phyloP scores from a whole-genome alignment of 148 eudicot species.

The Rhododendron ovatum region DNA sequence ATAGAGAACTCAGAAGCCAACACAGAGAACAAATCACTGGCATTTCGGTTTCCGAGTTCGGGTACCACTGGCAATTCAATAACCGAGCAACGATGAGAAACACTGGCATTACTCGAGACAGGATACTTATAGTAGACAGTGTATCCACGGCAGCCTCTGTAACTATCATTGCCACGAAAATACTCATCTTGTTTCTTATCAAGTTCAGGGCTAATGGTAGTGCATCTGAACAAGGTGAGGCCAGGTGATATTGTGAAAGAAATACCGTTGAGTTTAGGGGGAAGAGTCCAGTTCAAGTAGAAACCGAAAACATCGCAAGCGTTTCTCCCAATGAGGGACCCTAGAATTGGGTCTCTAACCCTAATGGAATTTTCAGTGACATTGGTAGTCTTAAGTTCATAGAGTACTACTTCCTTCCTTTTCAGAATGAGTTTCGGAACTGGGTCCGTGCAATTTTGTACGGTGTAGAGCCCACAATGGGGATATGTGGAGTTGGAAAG shows the following conservation, averaged over 20 bases:
- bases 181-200: neutral
- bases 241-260: neutral
- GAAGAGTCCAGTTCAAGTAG: slow-evolving; percentile 2
- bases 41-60: too few species aligned
- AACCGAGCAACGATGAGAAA: too few species aligned
- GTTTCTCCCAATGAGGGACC: neutral
- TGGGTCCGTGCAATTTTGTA: slow-evolving; percentile 18
- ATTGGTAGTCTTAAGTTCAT: neutral
- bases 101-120: neutral
- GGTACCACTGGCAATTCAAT: too few species aligned
- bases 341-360: neutral
- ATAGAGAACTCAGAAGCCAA: neutral
- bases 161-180: neutral
- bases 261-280: slow-evolving; percentile 1
- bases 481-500: slow-evolving; percentile 18
- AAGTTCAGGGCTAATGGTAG: neutral
- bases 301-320: neutral
- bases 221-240: slow-evolving; percentile 30
- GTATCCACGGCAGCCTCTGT: neutral
- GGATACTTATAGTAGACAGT: slow-evolving; percentile 5
- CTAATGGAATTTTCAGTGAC: neutral
- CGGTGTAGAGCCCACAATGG: slow-evolving; percentile 25
- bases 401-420: neutral
- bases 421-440: slow-evolving; percentile 15
- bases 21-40: too few species aligned